phyloP scores from a whole-genome alignment of 2,329 filamentous ascomycete genomes.

The Samsoniella hepiali region DNA sequence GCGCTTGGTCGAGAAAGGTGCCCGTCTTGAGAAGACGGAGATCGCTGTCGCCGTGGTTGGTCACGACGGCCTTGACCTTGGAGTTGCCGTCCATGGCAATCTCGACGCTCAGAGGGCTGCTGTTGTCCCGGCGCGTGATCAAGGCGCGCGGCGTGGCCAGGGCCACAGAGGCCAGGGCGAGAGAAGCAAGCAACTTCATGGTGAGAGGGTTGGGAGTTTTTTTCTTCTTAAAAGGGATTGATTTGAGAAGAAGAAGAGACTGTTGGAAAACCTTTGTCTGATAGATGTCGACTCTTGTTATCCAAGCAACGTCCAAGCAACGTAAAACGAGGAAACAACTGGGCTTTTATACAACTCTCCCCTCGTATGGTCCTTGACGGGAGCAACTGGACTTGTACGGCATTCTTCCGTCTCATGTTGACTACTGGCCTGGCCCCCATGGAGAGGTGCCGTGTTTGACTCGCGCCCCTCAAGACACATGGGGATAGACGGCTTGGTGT shows the following conservation, averaged over 20 bases:
- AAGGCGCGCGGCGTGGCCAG: background rate
- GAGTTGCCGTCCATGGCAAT: constrained; percentile 44
- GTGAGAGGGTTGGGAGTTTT: background rate
- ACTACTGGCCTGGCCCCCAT: too few relatives aligned
- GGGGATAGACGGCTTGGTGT: too few relatives aligned
- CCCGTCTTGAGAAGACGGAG: constrained; percentile 48
- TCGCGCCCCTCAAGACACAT: too few relatives aligned
- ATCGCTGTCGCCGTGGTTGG: constrained; percentile 43
- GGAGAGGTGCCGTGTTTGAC: too few relatives aligned
- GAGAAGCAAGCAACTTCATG: background rate
- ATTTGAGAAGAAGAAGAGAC: background rate
- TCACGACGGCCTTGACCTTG: constrained; percentile 45
- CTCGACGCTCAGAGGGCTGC: constrained; percentile 33
- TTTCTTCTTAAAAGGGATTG: background rate
- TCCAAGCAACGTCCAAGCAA: too few relatives aligned
- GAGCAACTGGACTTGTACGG: too few relatives aligned
- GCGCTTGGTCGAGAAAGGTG: constrained; percentile 44
- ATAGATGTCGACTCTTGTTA: too few relatives aligned
- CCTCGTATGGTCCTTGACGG: too few relatives aligned
- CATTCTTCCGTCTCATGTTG: too few relatives aligned
- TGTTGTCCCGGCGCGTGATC: background rate
- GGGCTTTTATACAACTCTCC: too few relatives aligned
- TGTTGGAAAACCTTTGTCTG: too few relatives aligned
- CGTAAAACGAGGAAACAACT: too few relatives aligned
- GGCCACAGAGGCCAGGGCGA: background rate